These are phyloP conservation scores for Eutrema salsugineum DNA, from an alignment of 441 rosid species.

Conservation along the genomic window DNA sequence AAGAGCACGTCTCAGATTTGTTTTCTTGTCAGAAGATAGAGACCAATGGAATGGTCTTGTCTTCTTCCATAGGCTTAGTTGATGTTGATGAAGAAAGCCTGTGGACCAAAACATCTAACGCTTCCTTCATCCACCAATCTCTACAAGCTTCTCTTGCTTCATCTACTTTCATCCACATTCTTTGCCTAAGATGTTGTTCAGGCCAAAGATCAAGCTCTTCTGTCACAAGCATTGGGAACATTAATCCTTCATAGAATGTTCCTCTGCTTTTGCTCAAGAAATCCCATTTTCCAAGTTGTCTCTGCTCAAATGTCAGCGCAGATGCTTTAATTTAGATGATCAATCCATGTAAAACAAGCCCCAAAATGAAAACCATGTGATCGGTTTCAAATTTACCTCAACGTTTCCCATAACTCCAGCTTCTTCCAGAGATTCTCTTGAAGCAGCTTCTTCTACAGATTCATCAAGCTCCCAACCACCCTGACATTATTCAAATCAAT, in stretches of 20 bases:
- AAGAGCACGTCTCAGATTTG: background rate
- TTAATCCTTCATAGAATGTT: conserved; percentile 49
- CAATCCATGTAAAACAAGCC: background rate
- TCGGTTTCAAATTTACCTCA: conserved; percentile 33
- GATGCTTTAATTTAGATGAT: background rate
- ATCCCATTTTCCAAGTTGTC: conserved; percentile 52
- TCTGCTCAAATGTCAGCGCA: conserved; percentile 12
- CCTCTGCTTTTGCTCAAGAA: conserved; percentile 62
- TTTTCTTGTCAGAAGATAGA: conserved; percentile 3
- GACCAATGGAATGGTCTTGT: conserved; percentile 11
- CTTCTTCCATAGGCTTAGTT: conserved; percentile 1
- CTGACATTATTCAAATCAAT: conserved; percentile 18
- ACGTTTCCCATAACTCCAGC: conserved; percentile 61
- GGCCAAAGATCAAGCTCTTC: conserved; percentile 60
- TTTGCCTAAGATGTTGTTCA: conserved; percentile 48
- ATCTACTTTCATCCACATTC: conserved; percentile 54
- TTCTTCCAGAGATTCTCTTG: conserved; percentile 58
- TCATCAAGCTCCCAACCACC: conserved; percentile 84
- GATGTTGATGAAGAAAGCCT: conserved; percentile 20
- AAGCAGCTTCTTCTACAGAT: conserved; percentile 53
- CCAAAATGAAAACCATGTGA: background rate
- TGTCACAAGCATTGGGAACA: conserved; percentile 62
- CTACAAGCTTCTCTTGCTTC: conserved; percentile 63
- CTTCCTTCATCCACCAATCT: conserved; percentile 82
- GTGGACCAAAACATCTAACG: conserved; percentile 42